Conservation (phyloP, 2,329 filamentous ascomycete species). For the Penicillium sclerotiorum region DNA sequence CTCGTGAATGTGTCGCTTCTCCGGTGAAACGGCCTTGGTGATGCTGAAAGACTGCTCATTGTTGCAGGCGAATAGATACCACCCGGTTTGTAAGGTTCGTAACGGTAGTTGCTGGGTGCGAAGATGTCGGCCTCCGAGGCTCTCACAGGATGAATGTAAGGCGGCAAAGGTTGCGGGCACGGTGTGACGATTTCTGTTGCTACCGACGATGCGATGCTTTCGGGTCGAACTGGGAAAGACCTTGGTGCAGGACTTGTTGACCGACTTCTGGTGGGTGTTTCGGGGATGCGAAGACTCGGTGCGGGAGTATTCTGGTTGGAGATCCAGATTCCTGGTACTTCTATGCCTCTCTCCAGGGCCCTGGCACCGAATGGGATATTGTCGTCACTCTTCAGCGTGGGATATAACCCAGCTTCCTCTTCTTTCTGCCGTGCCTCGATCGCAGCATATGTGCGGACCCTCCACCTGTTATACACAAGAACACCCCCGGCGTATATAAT, state of each 20-base stretch:
- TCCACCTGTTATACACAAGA: slow-evolving; percentile 59
- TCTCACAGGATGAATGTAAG: slow-evolving; percentile 1
- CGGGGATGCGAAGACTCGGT: slow-evolving; percentile 25
- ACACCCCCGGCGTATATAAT: slow-evolving; percentile 70
- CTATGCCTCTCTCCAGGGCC: slow-evolving; percentile 78
- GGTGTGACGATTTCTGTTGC: background rate
- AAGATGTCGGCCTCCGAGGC: slow-evolving; percentile 8
- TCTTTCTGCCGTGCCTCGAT: slow-evolving; percentile 68
- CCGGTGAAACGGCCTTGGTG: slow-evolving; percentile 9
- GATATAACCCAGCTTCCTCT: slow-evolving; percentile 53
- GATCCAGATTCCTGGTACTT: slow-evolving; percentile 84
- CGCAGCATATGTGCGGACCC: slow-evolving; percentile 62
- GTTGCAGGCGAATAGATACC: slow-evolving; percentile 8
- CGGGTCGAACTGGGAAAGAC: background rate
- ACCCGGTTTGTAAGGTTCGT: slow-evolving; percentile 7
- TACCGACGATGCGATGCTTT: background rate
- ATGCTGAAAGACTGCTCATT: background rate
- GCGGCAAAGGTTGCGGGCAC: slow-evolving; percentile 1
- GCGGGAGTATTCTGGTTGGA: slow-evolving; percentile 51
- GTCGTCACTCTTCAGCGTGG: slow-evolving; percentile 59
- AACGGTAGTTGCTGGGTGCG: slow-evolving; percentile 8
- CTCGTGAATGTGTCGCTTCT: slow-evolving; percentile 3
- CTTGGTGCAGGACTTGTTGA: slow-evolving; percentile 12
- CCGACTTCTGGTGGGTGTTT: slow-evolving; percentile 25
- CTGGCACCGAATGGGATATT: slow-evolving; percentile 86